Percentiles rank a stretch among this genome's conserved stretches.
Evolutionary conservation across 228 moss, liverwort and hornwort species (phyloP).

Genomic region (Sphagnum magellanicum): DNA sequence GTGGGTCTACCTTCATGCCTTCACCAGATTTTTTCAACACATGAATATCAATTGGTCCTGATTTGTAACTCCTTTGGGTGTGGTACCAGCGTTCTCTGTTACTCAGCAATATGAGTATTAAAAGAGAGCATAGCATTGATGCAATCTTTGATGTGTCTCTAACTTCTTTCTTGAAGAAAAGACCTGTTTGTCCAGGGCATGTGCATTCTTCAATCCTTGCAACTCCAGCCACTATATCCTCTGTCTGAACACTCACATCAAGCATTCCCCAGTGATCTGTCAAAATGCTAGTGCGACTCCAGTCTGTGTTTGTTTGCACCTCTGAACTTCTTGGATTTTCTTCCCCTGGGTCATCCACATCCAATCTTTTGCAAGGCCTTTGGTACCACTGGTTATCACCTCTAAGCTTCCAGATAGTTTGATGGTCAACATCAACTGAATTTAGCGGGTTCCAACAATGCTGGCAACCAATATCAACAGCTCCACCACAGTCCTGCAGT

Average conservation of each 20-base stretch:
- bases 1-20: background rate
- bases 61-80: background rate
- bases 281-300: background rate
- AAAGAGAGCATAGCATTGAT: constrained; percentile 17
- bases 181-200: background rate
- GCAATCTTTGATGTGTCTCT: constrained; percentile 2
- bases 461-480: constrained; percentile 1
- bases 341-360: background rate
- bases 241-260: constrained; percentile 6
- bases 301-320: background rate
- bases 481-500: background rate
- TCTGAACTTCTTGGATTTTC: background rate
- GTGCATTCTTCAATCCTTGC: constrained; percentile 1
- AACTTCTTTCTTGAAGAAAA: background rate
- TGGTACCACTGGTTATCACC: background rate
- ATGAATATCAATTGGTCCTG: background rate
- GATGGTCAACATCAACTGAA: background rate
- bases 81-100: constrained; percentile 12
- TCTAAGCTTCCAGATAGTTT: constrained; percentile 1
- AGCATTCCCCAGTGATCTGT: background rate
- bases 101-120: constrained; percentile 18
- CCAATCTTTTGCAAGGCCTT: background rate
- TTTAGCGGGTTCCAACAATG: background rate
- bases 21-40: background rate
- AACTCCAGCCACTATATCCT: background rate